These are phyloP conservation scores for Brassica nigra DNA, from an alignment of 345 rosid genomes.

Conservation along the genomic window DNA sequence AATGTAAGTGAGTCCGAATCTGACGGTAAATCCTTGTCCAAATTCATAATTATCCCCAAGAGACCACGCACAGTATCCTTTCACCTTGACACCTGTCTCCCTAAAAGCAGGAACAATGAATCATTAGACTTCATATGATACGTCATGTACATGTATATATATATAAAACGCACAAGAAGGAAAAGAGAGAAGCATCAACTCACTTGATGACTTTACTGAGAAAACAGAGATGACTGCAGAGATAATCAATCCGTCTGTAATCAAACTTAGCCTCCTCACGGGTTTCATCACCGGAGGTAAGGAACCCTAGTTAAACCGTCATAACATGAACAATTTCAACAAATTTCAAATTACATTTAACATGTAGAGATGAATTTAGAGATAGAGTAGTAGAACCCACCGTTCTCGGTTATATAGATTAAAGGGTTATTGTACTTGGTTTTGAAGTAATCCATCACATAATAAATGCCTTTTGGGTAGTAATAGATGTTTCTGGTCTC, in stretches of 20 bases:
- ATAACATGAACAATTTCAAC: neutral
- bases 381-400: neutral
- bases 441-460: neutral
- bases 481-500: neutral
- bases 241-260: slow-evolving; percentile 20
- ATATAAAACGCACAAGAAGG: neutral
- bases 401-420: neutral
- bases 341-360: neutral
- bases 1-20: slow-evolving; percentile 33
- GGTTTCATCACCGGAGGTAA: neutral
- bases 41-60: slow-evolving; percentile 36
- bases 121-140: neutral
- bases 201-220: slow-evolving; percentile 29
- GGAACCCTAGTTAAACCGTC: neutral
- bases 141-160: neutral
- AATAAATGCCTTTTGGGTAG: neutral
- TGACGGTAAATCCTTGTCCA: slow-evolving; percentile 9
- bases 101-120: slow-evolving; percentile 1
- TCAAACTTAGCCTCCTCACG: neutral
- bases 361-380: neutral
- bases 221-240: slow-evolving; percentile 34
- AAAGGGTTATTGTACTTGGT: neutral
- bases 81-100: slow-evolving; percentile 7
- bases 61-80: slow-evolving; percentile 33
- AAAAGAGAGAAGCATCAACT: slow-evolving; percentile 3